A percentile compares a stretch with the other conserved stretches of the same genome.
Conservation (phyloP, 805 yeast genomes). For the Candida insectalens region DNA sequence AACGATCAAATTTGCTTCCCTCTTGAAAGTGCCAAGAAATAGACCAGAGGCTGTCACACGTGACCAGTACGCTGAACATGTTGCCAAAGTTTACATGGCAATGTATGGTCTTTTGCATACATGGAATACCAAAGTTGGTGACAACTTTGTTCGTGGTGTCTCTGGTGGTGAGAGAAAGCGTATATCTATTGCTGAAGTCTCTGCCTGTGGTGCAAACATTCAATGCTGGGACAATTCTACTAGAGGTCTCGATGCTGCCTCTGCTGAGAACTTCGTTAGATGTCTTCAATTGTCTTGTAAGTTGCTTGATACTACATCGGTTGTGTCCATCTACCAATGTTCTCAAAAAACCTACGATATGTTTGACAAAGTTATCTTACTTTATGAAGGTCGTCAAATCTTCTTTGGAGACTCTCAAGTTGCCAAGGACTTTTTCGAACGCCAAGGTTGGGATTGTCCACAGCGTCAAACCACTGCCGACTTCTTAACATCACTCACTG, state of each 20-base stretch:
- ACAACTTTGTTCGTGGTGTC: slow-evolving; percentile 48
- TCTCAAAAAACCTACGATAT: slow-evolving; percentile 29
- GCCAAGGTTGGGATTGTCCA: slow-evolving; percentile 32
- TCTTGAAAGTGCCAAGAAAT: slow-evolving; percentile 48
- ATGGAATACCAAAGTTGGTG: slow-evolving; percentile 45
- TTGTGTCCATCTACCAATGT: slow-evolving; percentile 35
- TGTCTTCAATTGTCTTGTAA: slow-evolving; percentile 42
- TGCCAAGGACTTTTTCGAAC: slow-evolving; percentile 26
- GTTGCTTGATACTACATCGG: slow-evolving; percentile 33
- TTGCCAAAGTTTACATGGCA: slow-evolving; percentile 26
- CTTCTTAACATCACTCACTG: slow-evolving; percentile 26
- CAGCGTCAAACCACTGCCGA: slow-evolving; percentile 34
- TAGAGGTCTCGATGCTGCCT: slow-evolving; percentile 57
- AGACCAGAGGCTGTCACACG: slow-evolving; percentile 44
- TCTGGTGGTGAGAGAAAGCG: slow-evolving; percentile 59
- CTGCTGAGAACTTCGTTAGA: slow-evolving; percentile 48
- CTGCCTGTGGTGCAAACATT: slow-evolving; percentile 22
- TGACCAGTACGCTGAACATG: slow-evolving; percentile 39
- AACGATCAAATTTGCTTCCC: slow-evolving; percentile 54
- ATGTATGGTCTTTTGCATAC: slow-evolving; percentile 32
- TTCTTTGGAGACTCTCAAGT: slow-evolving; percentile 23
- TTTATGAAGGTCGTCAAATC: slow-evolving; percentile 31
- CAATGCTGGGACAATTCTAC: slow-evolving; percentile 58
- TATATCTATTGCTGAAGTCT: slow-evolving; percentile 47
- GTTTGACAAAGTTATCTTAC: slow-evolving; percentile 27